Percentiles rank a stretch among this genome's conserved stretches.
Conservation (phyloP, 2,329 filamentous ascomycete genomes). For the Diplodia corticola region DNA sequence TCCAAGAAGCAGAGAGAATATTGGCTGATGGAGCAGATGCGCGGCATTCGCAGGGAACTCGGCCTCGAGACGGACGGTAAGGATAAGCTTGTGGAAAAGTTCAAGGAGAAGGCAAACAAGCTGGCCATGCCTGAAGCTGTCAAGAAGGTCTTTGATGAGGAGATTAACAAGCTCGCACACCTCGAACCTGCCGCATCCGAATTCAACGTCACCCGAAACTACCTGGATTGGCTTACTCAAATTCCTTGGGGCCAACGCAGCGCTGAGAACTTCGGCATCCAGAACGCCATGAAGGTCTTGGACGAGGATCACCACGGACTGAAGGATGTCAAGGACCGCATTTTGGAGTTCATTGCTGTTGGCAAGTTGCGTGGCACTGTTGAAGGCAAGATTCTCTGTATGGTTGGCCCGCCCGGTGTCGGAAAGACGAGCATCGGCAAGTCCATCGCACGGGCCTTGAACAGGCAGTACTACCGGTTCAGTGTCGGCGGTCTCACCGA, state of each 20-base stretch:
- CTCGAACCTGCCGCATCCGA: constrained; percentile 94
- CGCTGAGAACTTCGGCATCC: constrained; percentile 93
- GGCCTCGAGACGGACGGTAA: constrained; percentile 98
- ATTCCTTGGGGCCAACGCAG: constrained; percentile 96
- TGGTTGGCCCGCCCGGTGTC: constrained; percentile 94
- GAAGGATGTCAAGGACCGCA: constrained; percentile 98
- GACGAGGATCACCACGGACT: constrained; percentile 97
- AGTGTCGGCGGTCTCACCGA: constrained; percentile 96
- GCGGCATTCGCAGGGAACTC: constrained; percentile 91
- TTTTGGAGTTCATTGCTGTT: constrained; percentile 96
- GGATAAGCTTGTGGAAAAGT: constrained; percentile 95
- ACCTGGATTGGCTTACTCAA: constrained; percentile 97
- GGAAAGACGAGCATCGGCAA: constrained; percentile 99
- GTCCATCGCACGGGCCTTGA: constrained; percentile 90
- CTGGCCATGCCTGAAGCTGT: constrained; percentile 96
- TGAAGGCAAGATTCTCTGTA: constrained; percentile 96
- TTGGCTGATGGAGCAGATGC: constrained; percentile 99
- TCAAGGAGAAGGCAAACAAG: constrained; percentile 91
- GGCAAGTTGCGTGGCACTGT: constrained; percentile 96
- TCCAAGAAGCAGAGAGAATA: constrained; percentile 97
- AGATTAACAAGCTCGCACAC: constrained; percentile 94
- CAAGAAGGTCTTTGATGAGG: constrained; percentile 96
- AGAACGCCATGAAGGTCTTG: constrained; percentile 83
- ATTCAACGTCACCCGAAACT: constrained; percentile 98
- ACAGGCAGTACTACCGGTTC: constrained; percentile 97